Evolutionary conservation across 1,284 basidiomycete species (phyloP).

Genomic region (Leccinum pachyderme): DNA sequence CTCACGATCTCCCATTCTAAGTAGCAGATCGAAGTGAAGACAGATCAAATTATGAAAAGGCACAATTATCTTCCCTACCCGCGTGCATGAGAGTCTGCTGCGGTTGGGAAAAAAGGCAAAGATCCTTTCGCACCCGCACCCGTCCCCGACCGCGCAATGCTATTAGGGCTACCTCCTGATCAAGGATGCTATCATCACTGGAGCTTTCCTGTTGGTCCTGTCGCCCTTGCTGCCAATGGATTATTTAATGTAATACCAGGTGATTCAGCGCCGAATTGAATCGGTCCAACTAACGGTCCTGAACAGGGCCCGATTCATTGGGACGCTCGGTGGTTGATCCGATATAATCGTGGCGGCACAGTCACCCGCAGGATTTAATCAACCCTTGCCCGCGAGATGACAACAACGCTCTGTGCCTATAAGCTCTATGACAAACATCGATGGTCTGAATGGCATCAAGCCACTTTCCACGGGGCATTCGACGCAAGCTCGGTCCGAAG

Average conservation of each 20-base stretch:
- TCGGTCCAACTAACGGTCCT: not conserved
- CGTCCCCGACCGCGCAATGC: not conserved
- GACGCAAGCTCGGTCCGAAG: not conserved
- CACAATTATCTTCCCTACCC: not conserved
- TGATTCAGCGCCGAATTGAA: not conserved
- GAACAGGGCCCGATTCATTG: not conserved
- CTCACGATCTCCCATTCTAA: not conserved
- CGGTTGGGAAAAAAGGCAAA: not conserved
- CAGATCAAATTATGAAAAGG: not conserved
- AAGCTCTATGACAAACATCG: not conserved
- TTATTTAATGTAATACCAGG: not conserved
- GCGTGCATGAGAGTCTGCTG: not conserved
- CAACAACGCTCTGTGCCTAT: not conserved
- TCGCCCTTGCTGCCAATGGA: not conserved
- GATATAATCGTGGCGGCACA: not conserved
- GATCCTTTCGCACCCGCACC: not conserved
- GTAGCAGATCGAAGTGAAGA: not conserved
- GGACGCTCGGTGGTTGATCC: not conserved
- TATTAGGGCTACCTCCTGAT: not conserved
- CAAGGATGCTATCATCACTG: not conserved
- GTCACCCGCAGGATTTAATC: not conserved
- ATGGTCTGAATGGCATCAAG: not conserved
- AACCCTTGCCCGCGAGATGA: not conserved
- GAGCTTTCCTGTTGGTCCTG: not conserved
- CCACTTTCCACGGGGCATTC: not conserved